Conservation (phyloP, 257 asterid genomes). For the Capsicum pubescens region DNA sequence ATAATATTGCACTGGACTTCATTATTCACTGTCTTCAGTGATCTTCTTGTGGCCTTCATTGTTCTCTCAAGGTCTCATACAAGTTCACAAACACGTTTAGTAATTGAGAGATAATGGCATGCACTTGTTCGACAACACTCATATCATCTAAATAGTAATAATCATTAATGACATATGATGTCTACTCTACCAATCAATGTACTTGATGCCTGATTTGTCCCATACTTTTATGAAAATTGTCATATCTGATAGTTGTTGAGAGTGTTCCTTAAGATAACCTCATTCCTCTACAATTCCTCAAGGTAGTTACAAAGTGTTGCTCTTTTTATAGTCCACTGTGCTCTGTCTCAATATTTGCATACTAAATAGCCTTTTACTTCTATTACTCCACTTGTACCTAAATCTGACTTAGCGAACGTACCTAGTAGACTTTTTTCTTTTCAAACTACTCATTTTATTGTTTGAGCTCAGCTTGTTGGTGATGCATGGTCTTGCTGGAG, state of each 20-base stretch:
- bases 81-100: neutral
- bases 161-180: neutral
- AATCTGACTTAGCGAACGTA: neutral
- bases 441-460: neutral
- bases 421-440: neutral
- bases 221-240: neutral
- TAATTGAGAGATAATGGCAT: neutral
- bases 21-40: neutral
- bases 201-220: neutral
- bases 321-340: neutral
- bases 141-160: accelerated
- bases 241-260: too few relatives aligned
- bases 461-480: neutral
- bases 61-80: neutral
- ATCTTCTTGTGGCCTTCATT: neutral
- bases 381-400: neutral
- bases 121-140: neutral
- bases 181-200: neutral
- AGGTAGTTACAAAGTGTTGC: neutral
- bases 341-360: neutral
- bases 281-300: neutral
- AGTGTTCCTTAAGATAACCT: neutral
- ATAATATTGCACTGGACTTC: neutral
- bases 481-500: neutral
- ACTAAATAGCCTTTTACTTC: neutral